A percentile compares a stretch with the other conserved stretches of the same genome.
Conservation (phyloP, 192 early-diverging fungal species). For the Coemansia javaensis region DNA sequence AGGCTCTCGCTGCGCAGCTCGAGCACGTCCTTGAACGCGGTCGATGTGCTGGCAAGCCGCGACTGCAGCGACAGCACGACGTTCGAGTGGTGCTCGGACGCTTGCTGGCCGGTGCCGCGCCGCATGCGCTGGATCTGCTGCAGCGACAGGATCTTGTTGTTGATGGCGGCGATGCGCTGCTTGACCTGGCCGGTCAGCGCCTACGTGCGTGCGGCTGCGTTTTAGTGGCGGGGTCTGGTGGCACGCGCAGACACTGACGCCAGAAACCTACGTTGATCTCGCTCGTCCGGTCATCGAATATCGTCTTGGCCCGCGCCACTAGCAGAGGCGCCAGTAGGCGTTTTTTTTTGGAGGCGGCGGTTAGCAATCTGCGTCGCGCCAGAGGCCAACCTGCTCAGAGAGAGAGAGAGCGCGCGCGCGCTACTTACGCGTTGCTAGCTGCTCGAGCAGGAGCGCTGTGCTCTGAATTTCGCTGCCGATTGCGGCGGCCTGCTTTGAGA, state of each 20-base stretch:
- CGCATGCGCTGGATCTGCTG: slow-evolving; percentile 53
- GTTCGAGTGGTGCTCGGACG: slow-evolving; percentile 83
- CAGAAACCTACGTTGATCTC: slow-evolving; percentile 88
- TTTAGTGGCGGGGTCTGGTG: too few relatives aligned
- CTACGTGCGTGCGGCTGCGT: too few relatives aligned
- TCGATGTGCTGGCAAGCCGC: slow-evolving; percentile 83
- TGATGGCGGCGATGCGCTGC: slow-evolving; percentile 92
- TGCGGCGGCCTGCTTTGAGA: slow-evolving; percentile 72
- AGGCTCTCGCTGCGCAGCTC: slow-evolving; percentile 94
- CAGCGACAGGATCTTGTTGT: slow-evolving; percentile 87
- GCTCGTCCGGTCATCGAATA: slow-evolving; percentile 94
- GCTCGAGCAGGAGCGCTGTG: slow-evolving; percentile 77
- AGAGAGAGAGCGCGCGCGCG: neutral
- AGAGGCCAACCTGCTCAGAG: too few relatives aligned
- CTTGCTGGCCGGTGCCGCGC: slow-evolving; percentile 64
- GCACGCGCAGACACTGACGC: neutral
- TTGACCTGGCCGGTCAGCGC: slow-evolving; percentile 89
- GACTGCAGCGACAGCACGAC: slow-evolving; percentile 92
- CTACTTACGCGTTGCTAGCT: slow-evolving; percentile 67
- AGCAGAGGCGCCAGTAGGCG: too few relatives aligned
- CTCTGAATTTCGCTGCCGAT: slow-evolving; percentile 86
- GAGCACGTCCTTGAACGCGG: slow-evolving; percentile 91
- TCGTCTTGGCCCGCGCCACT: slow-evolving; percentile 90
- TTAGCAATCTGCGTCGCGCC: too few relatives aligned
- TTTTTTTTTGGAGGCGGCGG: too few relatives aligned